phyloP scores from a whole-genome alignment of 2,329 filamentous ascomycete species.

The Pochonia chlamydosporia region DNA sequence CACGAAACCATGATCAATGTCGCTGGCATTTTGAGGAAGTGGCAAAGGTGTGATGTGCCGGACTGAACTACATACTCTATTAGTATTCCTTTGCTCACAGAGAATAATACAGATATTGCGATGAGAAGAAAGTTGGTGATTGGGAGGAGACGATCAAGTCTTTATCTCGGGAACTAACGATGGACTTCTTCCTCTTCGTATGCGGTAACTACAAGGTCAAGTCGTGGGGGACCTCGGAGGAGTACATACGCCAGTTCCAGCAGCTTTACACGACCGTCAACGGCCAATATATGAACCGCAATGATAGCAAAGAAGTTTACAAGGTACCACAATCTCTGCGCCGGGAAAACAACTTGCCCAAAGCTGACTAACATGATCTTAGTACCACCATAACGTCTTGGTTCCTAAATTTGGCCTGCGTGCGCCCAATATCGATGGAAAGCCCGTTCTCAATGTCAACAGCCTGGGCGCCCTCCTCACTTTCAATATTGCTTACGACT shows the following conservation, averaged over 20 bases:
- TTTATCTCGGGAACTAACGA: slow-evolving; percentile 8
- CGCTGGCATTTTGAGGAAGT: slow-evolving; percentile 1
- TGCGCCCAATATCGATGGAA: slow-evolving; percentile 17
- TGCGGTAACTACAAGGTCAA: slow-evolving; percentile 17
- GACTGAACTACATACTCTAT: not conserved
- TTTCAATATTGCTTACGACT: slow-evolving; percentile 25
- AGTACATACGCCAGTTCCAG: slow-evolving; percentile 22
- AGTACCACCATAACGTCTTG: slow-evolving; percentile 17
- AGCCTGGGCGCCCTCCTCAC: slow-evolving; percentile 17
- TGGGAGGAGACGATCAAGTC: not conserved
- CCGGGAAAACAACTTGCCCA: not conserved
- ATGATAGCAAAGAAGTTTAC: slow-evolving; percentile 19
- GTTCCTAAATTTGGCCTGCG: slow-evolving; percentile 17
- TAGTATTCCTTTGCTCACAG: not conserved
- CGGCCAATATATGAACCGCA: slow-evolving; percentile 16
- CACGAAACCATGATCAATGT: not conserved
- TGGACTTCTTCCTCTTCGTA: slow-evolving; percentile 25
- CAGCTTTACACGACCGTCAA: slow-evolving; percentile 19
- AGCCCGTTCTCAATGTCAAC: slow-evolving; percentile 17
- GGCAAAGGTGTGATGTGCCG: not conserved
- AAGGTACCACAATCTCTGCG: slow-evolving; percentile 15
- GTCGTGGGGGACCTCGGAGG: slow-evolving; percentile 14
- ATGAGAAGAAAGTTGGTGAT: not conserved
- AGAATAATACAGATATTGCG: slow-evolving; percentile 1
- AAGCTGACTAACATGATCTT: not conserved